Evolutionary conservation across 192 early-diverging fungal genomes (phyloP), one percentile per base, ranked within the genome.

Genomic region (Linnemannia zychae): DNA sequence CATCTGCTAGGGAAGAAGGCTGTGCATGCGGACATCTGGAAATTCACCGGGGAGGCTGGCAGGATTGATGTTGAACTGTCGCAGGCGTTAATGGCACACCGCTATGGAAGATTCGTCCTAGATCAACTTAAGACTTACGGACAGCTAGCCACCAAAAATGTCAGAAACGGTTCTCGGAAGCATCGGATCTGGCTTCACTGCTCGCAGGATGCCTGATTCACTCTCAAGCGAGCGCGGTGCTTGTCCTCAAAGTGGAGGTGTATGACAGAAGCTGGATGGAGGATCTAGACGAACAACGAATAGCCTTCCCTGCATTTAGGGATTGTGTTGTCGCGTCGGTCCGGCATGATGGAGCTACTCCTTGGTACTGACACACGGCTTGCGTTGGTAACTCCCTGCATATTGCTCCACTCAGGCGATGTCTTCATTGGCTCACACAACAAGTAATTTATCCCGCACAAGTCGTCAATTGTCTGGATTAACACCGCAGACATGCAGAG

Each of bases 361-460:
- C 57, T 57, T 22, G 52, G 50, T 37, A 57, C 72, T 7, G 72
- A 74, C 48, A 33, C 24, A 22, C 60, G 72, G 72, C 52, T 33
- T 28, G 72, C 72, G 3, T 37, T 74, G 48, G 52, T 74, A 11
- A 63, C 74, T 18, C 66, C 74, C 38, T 63, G 60, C 13, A 38
- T 75, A 47, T 47, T 75, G 63, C 53, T 75, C 24, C 22, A 74
- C 22, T 37, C 60, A 4, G 74, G 74, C 17, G 74, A 75, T 33
- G 73, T 74, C 18, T n/a, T 63, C 73, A 40, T 74, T 24, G 73
- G 73, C 3, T 36, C 73, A 40, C 73, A 53, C 34, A 74, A 74
- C 37, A 63, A 28, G 63, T 7, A 46, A 3, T 66, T 75, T 47
- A 33, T 40, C 7, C 74, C 60, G 24, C 49, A 50, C 47, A 72